Evolutionary conservation across 1,139 yeast species (phyloP).

Genomic region (Debaryomyces coudertii): DNA sequence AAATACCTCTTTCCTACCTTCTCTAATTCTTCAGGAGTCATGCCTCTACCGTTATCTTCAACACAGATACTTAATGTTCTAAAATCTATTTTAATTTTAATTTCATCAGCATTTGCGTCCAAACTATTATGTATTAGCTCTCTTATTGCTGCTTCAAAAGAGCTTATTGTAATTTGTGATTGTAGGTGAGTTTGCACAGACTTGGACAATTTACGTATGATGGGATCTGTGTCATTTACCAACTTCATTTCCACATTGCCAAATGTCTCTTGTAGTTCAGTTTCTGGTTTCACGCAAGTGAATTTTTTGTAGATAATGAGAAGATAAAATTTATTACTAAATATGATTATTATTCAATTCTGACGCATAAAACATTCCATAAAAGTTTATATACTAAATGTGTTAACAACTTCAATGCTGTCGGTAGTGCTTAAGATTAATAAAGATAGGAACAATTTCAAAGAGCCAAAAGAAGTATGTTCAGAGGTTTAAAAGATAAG

Average conservation of each 20-base stretch:
- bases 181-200: constrained; percentile 16
- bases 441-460: constrained; percentile 3
- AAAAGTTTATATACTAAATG: neutral
- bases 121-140: constrained; percentile 80
- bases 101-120: constrained; percentile 69
- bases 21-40: constrained; percentile 57
- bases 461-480: constrained; percentile 8
- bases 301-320: neutral
- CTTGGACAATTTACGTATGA: constrained; percentile 15
- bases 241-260: neutral
- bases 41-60: constrained; percentile 80
- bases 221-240: neutral
- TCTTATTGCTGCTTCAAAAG: constrained; percentile 52
- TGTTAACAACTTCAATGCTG: constrained; percentile 9
- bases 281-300: too few relatives aligned
- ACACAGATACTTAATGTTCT: constrained; percentile 62
- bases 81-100: constrained; percentile 66
- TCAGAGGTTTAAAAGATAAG: neutral
- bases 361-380: too few relatives aligned
- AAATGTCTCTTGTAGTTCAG: neutral
- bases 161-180: constrained; percentile 17
- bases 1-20: constrained; percentile 67
- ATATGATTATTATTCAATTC: neutral
- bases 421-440: constrained; percentile 10
- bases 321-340: neutral